Base-by-base conservation (phyloP, 2,329 filamentous ascomycete species). In the Talaromyces verruculosus region DNA sequence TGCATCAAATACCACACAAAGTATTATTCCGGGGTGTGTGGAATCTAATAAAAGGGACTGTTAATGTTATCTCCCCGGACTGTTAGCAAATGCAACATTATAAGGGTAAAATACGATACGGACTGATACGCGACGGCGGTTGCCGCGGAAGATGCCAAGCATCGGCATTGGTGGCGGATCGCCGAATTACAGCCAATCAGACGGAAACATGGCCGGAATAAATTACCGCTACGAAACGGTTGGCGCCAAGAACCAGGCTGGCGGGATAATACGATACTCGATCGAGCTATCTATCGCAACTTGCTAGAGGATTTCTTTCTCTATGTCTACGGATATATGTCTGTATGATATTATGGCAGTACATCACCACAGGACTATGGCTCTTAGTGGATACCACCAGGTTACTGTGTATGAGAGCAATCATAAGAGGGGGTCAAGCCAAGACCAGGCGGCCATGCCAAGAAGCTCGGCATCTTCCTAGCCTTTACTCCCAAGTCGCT, bases 401-500 rank as follows among this genome's bases (percentile, higher is more conserved):
- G 25, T 25, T 25, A 4, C 11, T 13, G 35, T 15, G 3, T 37
- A 37, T 37, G 15, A 37, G 8, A 13, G 5, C 35, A 17, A n/a
- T 41, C 33, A 41, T 5, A 28, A 10, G 47, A 25, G 25, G 25
- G 25, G 25, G 25, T 25, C 25, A 22, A 2, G 53, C 57, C 57
- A 60, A 60, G 55, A 13, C 22, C 11, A 45, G 22, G 57, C 37
- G 41, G 37, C 39, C 60, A 30, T 49, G 62, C 62, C 62, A 64
- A 64, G 62, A 64, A 11, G 37, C 62, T 64, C 37, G 62, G 62
- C 62, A 64, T 45, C 28, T 28, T 30, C 35, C 22, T 60, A 58
- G 55, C 11, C 19, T 41, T 22, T 4, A 2, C 37, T 15, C 15
- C 22, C 39, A 55, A 51, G 49, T 19, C 60, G 45, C 49, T 64